Evolutionary conservation across 1,139 yeast species (phyloP).

Genomic region (Hyphopichia pseudoburtonii): DNA sequence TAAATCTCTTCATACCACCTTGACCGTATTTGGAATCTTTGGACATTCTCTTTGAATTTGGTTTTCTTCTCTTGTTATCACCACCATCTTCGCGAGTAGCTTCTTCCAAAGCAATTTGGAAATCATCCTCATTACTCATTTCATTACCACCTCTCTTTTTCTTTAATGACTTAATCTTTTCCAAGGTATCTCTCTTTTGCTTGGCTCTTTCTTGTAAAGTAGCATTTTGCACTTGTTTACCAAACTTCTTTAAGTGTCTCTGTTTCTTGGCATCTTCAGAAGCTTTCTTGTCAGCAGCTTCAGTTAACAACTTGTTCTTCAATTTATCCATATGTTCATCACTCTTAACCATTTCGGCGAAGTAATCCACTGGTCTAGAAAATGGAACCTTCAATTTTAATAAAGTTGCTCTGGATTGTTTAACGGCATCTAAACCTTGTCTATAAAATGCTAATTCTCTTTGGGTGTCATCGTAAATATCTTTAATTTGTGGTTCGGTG

Average conservation of each 20-base stretch:
- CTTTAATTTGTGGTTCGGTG: conserved; percentile 70
- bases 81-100: conserved; percentile 54
- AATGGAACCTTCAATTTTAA: conserved; percentile 76
- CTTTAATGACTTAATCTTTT: conserved; percentile 84
- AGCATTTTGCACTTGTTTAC: conserved; percentile 94
- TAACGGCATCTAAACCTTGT: conserved; percentile 87
- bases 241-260: conserved; percentile 92
- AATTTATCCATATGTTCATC: conserved; percentile 98
- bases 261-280: conserved; percentile 92
- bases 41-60: conserved; percentile 62
- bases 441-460: conserved; percentile 71
- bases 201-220: conserved; percentile 93
- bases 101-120: conserved; percentile 84
- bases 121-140: conserved; percentile 58
- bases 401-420: conserved; percentile 66
- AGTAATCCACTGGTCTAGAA: conserved; percentile 90
- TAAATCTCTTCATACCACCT: conserved; percentile 79
- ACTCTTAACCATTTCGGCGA: conserved; percentile 97
- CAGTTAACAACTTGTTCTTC: conserved; percentile 75
- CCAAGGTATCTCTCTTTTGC: conserved; percentile 89
- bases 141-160: conserved; percentile 82
- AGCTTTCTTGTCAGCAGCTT: conserved; percentile 89
- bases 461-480: conserved; percentile 92
- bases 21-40: conserved; percentile 62
- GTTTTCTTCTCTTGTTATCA: conserved; percentile 47